phyloP scores from a whole-genome alignment of 2,329 filamentous ascomycete genomes.

The Claviceps sp. region DNA sequence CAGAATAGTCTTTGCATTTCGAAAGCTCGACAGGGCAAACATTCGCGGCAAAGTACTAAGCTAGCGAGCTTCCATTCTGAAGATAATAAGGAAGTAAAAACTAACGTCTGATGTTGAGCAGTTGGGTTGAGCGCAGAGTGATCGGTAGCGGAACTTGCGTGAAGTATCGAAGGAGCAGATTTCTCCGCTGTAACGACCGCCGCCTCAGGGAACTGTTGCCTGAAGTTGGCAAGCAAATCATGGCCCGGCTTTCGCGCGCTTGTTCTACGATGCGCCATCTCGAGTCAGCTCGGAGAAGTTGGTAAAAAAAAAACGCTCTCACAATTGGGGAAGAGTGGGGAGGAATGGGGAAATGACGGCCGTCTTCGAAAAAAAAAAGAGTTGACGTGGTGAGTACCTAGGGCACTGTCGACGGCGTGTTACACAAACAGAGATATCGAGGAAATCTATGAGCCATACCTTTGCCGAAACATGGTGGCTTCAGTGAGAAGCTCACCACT shows the following conservation, averaged over 20 bases:
- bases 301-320: neutral
- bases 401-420: neutral
- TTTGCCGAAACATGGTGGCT: constrained; percentile 10
- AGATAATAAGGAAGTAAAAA: constrained; percentile 1
- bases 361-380: neutral
- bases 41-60: neutral
- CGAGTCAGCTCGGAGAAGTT: neutral
- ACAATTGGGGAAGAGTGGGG: neutral
- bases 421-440: neutral
- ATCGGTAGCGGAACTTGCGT: constrained; percentile 18
- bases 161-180: constrained; percentile 25
- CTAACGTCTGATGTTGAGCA: constrained; percentile 16
- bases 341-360: neutral
- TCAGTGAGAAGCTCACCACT: neutral
- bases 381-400: neutral
- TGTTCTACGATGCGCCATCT: constrained; percentile 32
- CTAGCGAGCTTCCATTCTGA: neutral
- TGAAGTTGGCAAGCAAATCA: constrained; percentile 70
- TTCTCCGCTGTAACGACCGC: constrained; percentile 36
- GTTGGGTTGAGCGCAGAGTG: constrained; percentile 11
- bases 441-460: constrained; percentile 2
- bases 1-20: neutral
- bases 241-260: constrained; percentile 72
- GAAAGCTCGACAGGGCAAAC: neutral
- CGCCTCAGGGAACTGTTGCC: constrained; percentile 68